Conservation (phyloP, 768 basidiomycete genomes). For the Tulasnella sp. region DNA sequence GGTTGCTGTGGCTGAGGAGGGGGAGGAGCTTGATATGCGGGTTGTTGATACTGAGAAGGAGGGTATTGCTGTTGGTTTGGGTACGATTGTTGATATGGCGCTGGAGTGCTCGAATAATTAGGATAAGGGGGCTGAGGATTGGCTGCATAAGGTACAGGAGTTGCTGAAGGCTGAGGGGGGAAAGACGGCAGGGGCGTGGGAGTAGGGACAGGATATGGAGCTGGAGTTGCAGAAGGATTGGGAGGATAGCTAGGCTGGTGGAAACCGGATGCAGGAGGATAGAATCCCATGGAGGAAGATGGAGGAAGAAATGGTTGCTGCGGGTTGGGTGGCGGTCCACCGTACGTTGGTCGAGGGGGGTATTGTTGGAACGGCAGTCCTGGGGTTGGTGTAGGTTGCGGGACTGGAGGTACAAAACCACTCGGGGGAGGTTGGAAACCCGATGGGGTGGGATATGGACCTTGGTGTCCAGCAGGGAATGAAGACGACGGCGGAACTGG, state of each 20-base stretch:
- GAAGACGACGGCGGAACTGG: neutral
- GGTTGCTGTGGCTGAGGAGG: constrained; percentile 12
- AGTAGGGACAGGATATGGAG: neutral
- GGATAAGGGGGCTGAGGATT: constrained; percentile 7
- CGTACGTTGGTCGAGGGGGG: constrained; percentile 8
- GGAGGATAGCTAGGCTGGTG: neutral
- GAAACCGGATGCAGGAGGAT: neutral
- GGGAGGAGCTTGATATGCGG: constrained; percentile 6
- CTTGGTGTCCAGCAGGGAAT: neutral
- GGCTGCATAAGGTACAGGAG: constrained; percentile 14
- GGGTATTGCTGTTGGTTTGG: constrained; percentile 8
- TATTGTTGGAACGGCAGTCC: constrained; percentile 12
- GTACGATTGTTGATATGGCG: constrained; percentile 6
- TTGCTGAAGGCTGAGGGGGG: constrained; percentile 5
- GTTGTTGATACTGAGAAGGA: constrained; percentile 6
- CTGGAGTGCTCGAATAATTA: constrained; percentile 6
- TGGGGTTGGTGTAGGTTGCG: constrained; percentile 5
- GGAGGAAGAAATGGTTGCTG: constrained; percentile 13
- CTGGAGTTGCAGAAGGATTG: constrained; percentile 1
- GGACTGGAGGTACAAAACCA: constrained; percentile 4
- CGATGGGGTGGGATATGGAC: neutral
- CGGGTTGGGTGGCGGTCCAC: neutral
- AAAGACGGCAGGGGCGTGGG: neutral
- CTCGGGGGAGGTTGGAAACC: constrained; percentile 3
- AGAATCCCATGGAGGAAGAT: constrained; percentile 2